Base-by-base conservation (phyloP, 345 rosid species). In the Clausena lansium region DNA sequence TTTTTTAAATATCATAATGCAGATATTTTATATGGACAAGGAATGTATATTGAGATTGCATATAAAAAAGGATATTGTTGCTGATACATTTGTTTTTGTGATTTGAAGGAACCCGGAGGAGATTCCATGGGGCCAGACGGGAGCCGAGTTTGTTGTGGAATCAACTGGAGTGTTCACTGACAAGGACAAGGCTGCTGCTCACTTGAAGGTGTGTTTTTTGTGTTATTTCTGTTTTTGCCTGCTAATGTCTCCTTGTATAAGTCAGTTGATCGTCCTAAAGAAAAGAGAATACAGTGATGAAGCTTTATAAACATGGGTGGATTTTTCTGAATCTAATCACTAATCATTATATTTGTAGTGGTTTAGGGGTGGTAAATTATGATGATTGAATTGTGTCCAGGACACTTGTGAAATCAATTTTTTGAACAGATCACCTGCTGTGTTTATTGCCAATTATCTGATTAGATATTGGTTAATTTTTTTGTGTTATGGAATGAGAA, bases 131-230 rank as follows among this genome's bases (percentile, higher is more conserved):
- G 97, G 70, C 33, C 78, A 82, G 83, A 72, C 93, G 5, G 97
- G 97, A 38, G 98, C 97, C 4, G 98, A 91, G 32, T 90, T 68
- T 67, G 87, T 95, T 50, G 98, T 95, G 9, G 97, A 95, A 84
- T 91, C 98, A 14, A 95, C 95, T 2, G 94, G 97, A 68, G 98
- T 93, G 64, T 95, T 95, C 91, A 95, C 98, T 1, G 98, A 95
- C 92, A 93, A 95, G 87, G 98, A 88, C 36, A 94, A 93, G 82
- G 98, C 95, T 74, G 97, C 98, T 77, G 94, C 98, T 73, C 98
- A 93, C 87, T 86, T 95, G 92, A 95, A 95, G 93, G 98, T 94
- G 57, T 63, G 78, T 64, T 45, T 2, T 22, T 9, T 20, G 8
- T 39, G 28, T 70, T 0, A 5, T 30, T 19, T 71, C 22, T 27